Evolutionary conservation across 2,329 filamentous ascomycete species (phyloP), one percentile per base, ranked within the genome.

Genomic region (Aureobasidium leucospermi): DNA sequence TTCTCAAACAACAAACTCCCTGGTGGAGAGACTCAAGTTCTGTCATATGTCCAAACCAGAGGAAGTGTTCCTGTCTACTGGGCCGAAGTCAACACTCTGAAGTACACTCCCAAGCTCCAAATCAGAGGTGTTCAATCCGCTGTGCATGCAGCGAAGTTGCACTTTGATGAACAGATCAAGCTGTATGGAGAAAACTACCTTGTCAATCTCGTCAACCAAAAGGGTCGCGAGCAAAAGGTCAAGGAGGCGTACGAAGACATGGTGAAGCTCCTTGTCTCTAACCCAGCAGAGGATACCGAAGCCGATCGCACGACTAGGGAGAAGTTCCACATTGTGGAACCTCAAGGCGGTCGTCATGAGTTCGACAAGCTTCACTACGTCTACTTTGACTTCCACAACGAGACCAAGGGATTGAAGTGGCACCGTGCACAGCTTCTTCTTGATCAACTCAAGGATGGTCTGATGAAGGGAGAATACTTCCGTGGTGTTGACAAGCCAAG

Each of bases 361-460:
- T 89, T 88, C 72, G 92, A 96, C 72, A 86, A 86, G 46, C 78
- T 99, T 46, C 93, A 99, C 76, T 99, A 99, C 73, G 77, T 97
- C 67, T 99, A 97, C 78, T 99, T 99, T 71, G 94, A 99, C 76
- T 99, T 95, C 73, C 95, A 99, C 77, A 91, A 87, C 69, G 94
- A 99, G 76, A 99, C 95, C 52, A 96, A 96, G 75, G 93, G 93
- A 39, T 81, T 96, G 68, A 86, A 89, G 69, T 96, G 94, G 89
- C 87, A 99, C 72, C 89, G 92, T 51, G 92, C 93, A 0, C 86
- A 93, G 73, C 80, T 95, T 43, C 81, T 99, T 23, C 80, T 99
- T 61, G 89, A 96, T 66, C 86, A 88, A 69, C 79, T 99, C 57
- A 83, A 85, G 55, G 85, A 89, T 46, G 88, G 87, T 9, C 79